Conservation (phyloP, 306 rosid genomes). For the Carpinus viminea region DNA sequence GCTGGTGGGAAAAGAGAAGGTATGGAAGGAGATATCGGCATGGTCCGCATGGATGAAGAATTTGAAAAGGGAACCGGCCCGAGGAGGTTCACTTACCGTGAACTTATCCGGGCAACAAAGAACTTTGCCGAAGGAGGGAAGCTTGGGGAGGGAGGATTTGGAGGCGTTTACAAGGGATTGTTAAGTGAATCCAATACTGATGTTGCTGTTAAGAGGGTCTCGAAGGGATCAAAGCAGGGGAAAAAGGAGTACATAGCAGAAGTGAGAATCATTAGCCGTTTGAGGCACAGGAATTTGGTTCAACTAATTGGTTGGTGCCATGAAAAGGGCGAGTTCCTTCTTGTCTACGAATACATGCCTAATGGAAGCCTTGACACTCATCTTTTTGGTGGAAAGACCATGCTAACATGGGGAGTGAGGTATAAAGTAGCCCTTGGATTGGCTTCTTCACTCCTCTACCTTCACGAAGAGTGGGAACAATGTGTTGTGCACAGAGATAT, state of each 20-base stretch:
- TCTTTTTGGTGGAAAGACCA: conserved; percentile 44
- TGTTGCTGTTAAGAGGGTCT: conserved; percentile 72
- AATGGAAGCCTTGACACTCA: conserved; percentile 85
- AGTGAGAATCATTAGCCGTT: conserved; percentile 63
- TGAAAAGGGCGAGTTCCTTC: conserved; percentile 63
- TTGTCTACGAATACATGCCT: conserved; percentile 67
- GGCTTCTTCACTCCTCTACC: conserved; percentile 63
- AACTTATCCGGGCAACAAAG: conserved; percentile 50
- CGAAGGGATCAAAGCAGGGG: conserved; percentile 74
- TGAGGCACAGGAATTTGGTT: conserved; percentile 72
- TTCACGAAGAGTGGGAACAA: conserved; percentile 86
- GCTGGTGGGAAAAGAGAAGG: conserved; percentile 6
- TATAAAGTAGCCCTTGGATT: conserved; percentile 62
- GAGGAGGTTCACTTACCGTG: conserved; percentile 53
- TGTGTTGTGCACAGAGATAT: conserved; percentile 82
- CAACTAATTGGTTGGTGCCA: conserved; percentile 89
- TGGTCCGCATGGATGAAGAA: conserved; percentile 58
- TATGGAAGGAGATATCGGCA: conserved; percentile 35
- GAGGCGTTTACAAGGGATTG: conserved; percentile 67
- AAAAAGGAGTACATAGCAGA: conserved; percentile 70
- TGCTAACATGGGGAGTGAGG: conserved; percentile 54
- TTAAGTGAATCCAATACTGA: conserved; percentile 36
- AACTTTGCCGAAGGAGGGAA: conserved; percentile 50
- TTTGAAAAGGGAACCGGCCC: conserved; percentile 70
- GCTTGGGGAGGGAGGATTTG: conserved; percentile 81